phyloP scores from a whole-genome alignment of 2,329 filamentous ascomycete genomes.

The Ophidiomyces ophidiicola region DNA sequence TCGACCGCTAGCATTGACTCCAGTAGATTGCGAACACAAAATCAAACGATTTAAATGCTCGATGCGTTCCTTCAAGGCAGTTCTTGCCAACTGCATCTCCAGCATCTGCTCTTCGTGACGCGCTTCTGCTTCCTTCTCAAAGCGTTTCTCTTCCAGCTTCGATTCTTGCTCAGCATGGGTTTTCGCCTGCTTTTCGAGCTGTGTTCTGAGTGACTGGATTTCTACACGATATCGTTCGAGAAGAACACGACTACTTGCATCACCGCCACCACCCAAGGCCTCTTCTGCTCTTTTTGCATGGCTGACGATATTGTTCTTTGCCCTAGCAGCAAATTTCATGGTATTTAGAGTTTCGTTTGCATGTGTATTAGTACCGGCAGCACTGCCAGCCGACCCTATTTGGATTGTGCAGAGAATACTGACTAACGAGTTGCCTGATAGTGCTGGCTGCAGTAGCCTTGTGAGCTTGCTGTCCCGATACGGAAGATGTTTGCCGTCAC shows the following conservation, averaged over 20 bases:
- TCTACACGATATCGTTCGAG: constrained; percentile 90
- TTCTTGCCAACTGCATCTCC: constrained; percentile 94
- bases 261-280: constrained; percentile 61
- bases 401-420: constrained; percentile 97
- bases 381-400: constrained; percentile 62
- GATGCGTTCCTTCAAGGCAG: constrained; percentile 91
- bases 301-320: constrained; percentile 95
- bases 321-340: constrained; percentile 87
- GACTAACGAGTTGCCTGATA: constrained; percentile 87
- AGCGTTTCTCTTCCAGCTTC: constrained; percentile 41
- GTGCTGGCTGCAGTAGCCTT: constrained; percentile 74
- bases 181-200: constrained; percentile 74
- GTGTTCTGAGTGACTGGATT: constrained; percentile 65
- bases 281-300: constrained; percentile 93
- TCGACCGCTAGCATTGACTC: constrained; percentile 68
- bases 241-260: constrained; percentile 73
- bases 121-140: constrained; percentile 67
- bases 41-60: constrained; percentile 94
- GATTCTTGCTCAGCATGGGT: constrained; percentile 47
- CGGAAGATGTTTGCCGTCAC: constrained; percentile 82
- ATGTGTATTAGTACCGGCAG: constrained; percentile 59
- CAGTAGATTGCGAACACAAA: constrained; percentile 85
- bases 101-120: constrained; percentile 95
- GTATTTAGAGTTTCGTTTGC: constrained; percentile 87
- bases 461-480: constrained; percentile 98